Conservation (phyloP, 306 rosid species). For the Fragaria ananassa region DNA sequence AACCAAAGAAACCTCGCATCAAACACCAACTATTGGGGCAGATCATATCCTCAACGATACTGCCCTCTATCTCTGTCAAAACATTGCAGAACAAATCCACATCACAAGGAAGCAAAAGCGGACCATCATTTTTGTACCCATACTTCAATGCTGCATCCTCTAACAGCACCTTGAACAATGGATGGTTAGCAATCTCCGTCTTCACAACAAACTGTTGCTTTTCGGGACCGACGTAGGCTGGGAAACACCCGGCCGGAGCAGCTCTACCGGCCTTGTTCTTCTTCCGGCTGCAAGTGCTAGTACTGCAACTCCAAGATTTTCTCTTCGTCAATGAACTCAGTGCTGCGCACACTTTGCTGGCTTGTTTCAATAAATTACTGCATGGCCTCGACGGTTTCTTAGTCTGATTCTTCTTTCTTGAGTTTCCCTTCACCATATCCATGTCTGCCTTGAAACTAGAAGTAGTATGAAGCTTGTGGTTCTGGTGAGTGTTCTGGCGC, state of each 20-base stretch:
- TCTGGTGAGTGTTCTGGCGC: neutral
- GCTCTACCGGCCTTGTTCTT: neutral
- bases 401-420: constrained; percentile 2
- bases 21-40: neutral
- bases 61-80: constrained; percentile 45
- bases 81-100: constrained; percentile 24
- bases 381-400: neutral
- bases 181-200: constrained; percentile 54
- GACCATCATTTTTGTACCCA: constrained; percentile 59
- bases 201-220: constrained; percentile 50
- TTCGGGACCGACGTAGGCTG: constrained; percentile 59
- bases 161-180: constrained; percentile 50
- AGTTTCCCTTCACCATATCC: neutral
- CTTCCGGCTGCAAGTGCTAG: neutral
- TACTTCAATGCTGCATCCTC: constrained; percentile 62
- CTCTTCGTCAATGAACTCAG: neutral
- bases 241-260: constrained; percentile 45
- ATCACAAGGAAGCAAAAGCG: constrained; percentile 63
- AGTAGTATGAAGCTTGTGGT: neutral
- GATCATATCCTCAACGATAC: neutral
- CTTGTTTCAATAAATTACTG: neutral
- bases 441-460: neutral
- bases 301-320: neutral
- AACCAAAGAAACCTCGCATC: constrained; percentile 22
- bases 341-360: neutral